Evolutionary conservation across 2,329 filamentous ascomycete species (phyloP), one percentile per base, ranked within the genome.

Genomic region (Ophiosphaerella narmari): DNA sequence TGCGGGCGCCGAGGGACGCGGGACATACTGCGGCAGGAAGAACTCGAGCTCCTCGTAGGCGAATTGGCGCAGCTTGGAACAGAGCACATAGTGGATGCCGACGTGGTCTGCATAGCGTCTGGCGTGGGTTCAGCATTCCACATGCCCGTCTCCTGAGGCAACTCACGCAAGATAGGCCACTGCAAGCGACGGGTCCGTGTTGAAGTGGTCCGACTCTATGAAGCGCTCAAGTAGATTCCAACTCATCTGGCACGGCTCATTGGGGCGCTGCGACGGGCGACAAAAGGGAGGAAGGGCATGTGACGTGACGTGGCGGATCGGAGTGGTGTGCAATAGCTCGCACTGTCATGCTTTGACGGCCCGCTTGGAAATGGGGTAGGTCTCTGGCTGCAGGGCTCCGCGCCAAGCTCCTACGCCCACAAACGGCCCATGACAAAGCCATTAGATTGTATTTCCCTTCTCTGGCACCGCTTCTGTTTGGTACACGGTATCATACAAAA

Each of bases 181-280:
- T 55, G 89, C 88, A 75, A 94, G 86, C 75, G 91, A 93, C 58
- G 90, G 89, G 77, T 93, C 88, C 78, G 89, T 87, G 80, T 92
- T 93, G 82, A 94, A 94, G 80, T 94, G 89, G 81, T 94, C 90
- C 80, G 88, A 91, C 83, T 93, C 89, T 80, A 94, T 86, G 84
- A 93, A 92, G 77, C 90, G 86, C 81, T 90, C 88, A 74, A 94
- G 83, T 79, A 94, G 82, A 80, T 92, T 88, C 89, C 89, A 93
- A 78, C 77, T 80, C 78, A 80, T 80, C 68, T 66, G 69, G 68
- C 65, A 66, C 70, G 68, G 67, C 60, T 71, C 70, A 72, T 73
- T 71, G 67, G 67, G 66, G 63, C 63, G 61, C 48, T 36, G 49
- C 34, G 43, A 58, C 42, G 43, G 48, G 49, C 49, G 46, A 50